Conservation (phyloP, 2,329 filamentous ascomycete species). For the Colletotrichum lentis region DNA sequence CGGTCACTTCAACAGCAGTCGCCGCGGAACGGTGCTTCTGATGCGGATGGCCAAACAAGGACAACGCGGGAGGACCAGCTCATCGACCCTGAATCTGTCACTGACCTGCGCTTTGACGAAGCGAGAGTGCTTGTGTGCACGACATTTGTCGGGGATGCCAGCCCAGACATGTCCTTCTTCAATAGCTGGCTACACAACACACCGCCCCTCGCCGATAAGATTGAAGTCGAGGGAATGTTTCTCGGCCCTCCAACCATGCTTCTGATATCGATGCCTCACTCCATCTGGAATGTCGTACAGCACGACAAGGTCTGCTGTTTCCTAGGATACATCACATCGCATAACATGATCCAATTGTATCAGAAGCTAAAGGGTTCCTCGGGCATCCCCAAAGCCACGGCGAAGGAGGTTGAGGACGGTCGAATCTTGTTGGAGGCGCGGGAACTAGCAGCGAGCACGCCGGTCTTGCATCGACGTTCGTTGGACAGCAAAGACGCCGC, state of each 20-base stretch:
- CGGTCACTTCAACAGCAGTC: conserved; percentile 45
- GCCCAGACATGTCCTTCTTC: conserved; percentile 71
- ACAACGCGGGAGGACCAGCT: conserved; percentile 50
- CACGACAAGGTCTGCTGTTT: conserved; percentile 73
- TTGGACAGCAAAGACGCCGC: conserved; percentile 35
- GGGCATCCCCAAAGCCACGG: conserved; percentile 54
- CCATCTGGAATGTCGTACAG: conserved; percentile 70
- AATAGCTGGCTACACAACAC: conserved; percentile 71
- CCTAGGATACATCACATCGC: conserved; percentile 70
- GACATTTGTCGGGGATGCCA: conserved; percentile 71
- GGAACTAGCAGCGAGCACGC: conserved; percentile 53
- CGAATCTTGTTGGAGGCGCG: conserved; percentile 64
- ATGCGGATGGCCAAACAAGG: conserved; percentile 37
- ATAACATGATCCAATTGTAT: conserved; percentile 73
- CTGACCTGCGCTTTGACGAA: conserved; percentile 69
- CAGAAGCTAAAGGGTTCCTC: conserved; percentile 63
- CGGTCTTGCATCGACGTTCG: conserved; percentile 41
- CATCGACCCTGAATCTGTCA: conserved; percentile 58
- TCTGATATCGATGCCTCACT: conserved; percentile 70
- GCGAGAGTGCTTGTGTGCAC: conserved; percentile 71
- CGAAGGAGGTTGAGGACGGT: conserved; percentile 65
- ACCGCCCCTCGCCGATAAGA: conserved; percentile 64
- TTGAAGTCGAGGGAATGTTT: conserved; percentile 73
- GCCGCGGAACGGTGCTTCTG: conserved; percentile 40
- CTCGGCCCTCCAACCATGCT: conserved; percentile 72